Evolutionary conservation across 2,329 filamentous ascomycete genomes (phyloP), one percentile per base, ranked within the genome.

Genomic region (Chaetomium sp.): DNA sequence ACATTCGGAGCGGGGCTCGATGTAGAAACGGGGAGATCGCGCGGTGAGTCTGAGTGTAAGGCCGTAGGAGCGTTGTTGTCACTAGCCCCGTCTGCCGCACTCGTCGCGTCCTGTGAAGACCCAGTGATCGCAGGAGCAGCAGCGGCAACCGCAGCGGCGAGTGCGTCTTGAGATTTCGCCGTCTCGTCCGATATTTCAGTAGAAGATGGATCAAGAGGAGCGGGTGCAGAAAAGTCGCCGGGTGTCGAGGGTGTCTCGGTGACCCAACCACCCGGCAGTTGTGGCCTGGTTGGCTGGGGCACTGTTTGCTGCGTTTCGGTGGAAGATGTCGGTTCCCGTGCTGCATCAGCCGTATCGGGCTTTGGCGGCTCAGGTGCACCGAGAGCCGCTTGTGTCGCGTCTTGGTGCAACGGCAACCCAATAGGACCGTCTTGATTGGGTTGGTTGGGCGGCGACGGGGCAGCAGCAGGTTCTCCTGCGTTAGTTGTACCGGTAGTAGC

Each of bases 241-340:
- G 65, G 58, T n/a, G 63, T 61, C 2, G 59, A 53, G 9, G 56
- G 42, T 5, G 65, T 68, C 53, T 70, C 68, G 11, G 66, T 62
- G 41, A 70, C 68, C 68, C 67, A 69, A 35, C 61, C 62, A 19
- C 68, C 68, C 12, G 68, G 68, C n/a, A 70, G 56, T 6, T 61
- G 59, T 1, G 68, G 67, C 12, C 67, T 57, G 32, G 33, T 35
- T 45, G 54, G 48, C 6, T 51, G 52, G 33, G 46, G 19, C 19
- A 27, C 47, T 41, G 42, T 43, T 12, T 38, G 49, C 36, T 49
- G 38, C 36, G 41, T 37, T 53, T 37, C 45, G 14, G 12, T 27
- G 41, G 27, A 11, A 53, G 53, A 52, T 55, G 52, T 40, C 4
- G 49, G 43, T 37, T 61, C 54, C 53, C 49, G 59, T 43, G 50